These are phyloP conservation scores for Houttuynia cordata DNA, from an alignment of 164 flowering plant species.

Conservation along the genomic window DNA sequence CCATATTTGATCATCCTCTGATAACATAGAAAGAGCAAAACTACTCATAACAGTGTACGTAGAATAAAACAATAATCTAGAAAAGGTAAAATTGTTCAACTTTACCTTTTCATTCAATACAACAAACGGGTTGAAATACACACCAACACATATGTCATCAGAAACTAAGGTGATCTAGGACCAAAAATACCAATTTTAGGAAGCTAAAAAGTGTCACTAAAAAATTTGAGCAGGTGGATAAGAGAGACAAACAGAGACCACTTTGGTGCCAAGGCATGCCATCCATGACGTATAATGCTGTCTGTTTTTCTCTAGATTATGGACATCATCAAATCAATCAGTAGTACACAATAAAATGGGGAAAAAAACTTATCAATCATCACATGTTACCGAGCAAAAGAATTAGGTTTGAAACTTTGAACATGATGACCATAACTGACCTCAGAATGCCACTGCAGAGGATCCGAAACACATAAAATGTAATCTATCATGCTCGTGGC, in stretches of 20 bases:
- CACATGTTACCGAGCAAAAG: background rate
- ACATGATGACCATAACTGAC: slow-evolving; percentile 15
- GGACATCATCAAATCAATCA: too few species aligned
- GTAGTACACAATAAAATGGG: background rate
- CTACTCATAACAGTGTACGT: background rate
- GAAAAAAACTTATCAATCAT: too few species aligned
- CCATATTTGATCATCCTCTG: slow-evolving; percentile 79
- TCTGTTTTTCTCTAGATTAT: slow-evolving; percentile 71
- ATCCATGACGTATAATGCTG: slow-evolving; percentile 79
- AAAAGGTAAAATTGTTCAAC: background rate
- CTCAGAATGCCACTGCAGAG: slow-evolving; percentile 83
- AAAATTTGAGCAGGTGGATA: background rate
- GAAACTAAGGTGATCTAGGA: slow-evolving; percentile 64
- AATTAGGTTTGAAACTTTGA: background rate
- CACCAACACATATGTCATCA: slow-evolving; percentile 76
- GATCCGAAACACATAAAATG: slow-evolving; percentile 84
- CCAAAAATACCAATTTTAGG: slow-evolving; percentile 1
- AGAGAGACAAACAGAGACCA: background rate
- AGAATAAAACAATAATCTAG: background rate
- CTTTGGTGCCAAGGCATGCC: slow-evolving; percentile 51
- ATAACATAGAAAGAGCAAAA: background rate
- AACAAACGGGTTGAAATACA: slow-evolving; percentile 90
- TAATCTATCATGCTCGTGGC: slow-evolving; percentile 65
- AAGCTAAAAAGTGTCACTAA: background rate
- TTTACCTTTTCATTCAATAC: slow-evolving; percentile 49